Conservation (phyloP, 2,329 filamentous ascomycete genomes). For the Penicillium sp. region DNA sequence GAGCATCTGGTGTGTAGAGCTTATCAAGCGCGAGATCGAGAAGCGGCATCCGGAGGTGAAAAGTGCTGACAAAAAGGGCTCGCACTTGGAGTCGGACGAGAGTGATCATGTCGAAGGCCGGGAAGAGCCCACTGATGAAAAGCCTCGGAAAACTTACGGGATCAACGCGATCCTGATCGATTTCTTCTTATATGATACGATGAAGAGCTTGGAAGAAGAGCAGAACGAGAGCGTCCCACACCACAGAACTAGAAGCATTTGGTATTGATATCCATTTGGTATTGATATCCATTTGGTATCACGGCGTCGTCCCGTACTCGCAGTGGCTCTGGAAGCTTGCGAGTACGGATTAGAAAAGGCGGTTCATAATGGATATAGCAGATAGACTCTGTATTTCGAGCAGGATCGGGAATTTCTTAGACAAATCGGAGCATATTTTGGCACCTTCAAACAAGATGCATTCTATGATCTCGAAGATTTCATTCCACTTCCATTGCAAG, state of each 20-base stretch:
- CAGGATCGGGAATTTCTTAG: background rate
- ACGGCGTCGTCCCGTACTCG: background rate
- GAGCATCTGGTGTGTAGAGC: constrained; percentile 93
- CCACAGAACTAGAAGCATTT: constrained; percentile 87
- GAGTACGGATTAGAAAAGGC: background rate
- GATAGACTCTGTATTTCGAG: constrained; percentile 1
- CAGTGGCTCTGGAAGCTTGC: constrained; percentile 6
- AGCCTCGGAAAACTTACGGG: constrained; percentile 28
- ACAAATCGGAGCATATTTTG: background rate
- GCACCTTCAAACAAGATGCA: background rate
- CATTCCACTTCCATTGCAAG: constrained; percentile 6
- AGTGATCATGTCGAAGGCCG: constrained; percentile 1
- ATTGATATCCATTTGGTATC: constrained; percentile 37
- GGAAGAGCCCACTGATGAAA: constrained; percentile 11
- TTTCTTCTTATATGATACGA: constrained; percentile 93
- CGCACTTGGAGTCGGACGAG: background rate
- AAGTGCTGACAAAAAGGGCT: constrained; percentile 9
- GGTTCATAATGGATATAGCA: background rate
- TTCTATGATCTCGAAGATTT: background rate
- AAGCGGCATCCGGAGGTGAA: constrained; percentile 65
- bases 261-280: constrained; percentile 60
- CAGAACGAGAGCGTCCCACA: constrained; percentile 61
- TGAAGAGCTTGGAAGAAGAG: constrained; percentile 74
- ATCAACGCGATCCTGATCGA: constrained; percentile 91
- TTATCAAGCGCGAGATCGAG: constrained; percentile 76